Conservation (phyloP, 2,329 filamentous ascomycete species). For the Sporothrix inflata region DNA sequence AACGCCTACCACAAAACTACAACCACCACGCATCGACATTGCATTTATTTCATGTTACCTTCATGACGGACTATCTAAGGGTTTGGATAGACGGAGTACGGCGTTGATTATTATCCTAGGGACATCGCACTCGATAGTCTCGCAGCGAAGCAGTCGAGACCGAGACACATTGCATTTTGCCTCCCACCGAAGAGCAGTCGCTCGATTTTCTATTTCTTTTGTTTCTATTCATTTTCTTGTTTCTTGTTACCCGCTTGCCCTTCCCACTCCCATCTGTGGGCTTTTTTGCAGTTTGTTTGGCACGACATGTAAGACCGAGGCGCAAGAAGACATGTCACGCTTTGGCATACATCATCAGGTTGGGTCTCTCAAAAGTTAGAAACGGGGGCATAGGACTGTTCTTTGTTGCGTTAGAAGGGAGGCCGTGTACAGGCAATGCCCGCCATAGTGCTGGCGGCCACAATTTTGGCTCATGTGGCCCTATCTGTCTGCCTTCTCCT, state of each 20-base stretch:
- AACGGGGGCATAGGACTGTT: neutral
- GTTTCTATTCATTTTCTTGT: neutral
- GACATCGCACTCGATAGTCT: neutral
- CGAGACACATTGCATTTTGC: neutral
- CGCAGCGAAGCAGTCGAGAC: no score
- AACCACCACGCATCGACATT: slow-evolving; percentile 5
- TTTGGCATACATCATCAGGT: neutral
- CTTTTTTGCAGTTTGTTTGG: neutral
- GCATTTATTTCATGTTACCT: slow-evolving; percentile 3
- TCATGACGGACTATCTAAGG: slow-evolving; percentile 26
- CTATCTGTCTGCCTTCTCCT: neutral
- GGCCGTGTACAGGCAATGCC: neutral
- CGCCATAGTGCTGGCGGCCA: neutral
- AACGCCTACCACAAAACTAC: neutral
- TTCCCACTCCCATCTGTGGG: neutral
- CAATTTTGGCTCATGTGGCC: neutral
- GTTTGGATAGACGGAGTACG: slow-evolving; percentile 31
- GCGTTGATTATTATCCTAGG: slow-evolving; percentile 23
- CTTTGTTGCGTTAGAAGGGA: neutral
- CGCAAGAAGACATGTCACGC: neutral
- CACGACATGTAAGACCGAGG: slow-evolving; percentile 8
- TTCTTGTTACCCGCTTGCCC: neutral
- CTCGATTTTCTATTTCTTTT: neutral
- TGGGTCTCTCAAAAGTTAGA: slow-evolving; percentile 8
- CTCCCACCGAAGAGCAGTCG: neutral